Conservation (phyloP, 352 stramenopile species). For the Globisporangium lucens region DNA sequence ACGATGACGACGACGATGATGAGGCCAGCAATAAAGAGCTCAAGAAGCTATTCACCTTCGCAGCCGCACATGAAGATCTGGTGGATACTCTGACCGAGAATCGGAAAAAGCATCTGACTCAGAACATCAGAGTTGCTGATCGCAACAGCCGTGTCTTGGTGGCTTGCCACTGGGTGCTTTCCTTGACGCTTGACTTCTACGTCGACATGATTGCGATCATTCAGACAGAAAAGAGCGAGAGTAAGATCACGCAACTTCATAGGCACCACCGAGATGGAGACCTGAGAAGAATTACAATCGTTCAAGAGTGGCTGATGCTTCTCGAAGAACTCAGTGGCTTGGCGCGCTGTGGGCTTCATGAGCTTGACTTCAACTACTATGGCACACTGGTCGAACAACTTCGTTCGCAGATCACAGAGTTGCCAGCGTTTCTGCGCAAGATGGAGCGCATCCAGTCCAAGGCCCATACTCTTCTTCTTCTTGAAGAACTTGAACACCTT, state of each 20-base stretch:
- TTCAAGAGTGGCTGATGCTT: conserved; percentile 32
- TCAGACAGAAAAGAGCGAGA: conserved; percentile 8
- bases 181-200: conserved; percentile 37
- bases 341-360: conserved; percentile 37
- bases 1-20: not conserved
- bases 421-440: conserved; percentile 39
- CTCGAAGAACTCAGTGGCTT: conserved; percentile 41
- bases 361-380: conserved; percentile 41
- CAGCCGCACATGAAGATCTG: conserved; percentile 25
- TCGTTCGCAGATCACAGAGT: conserved; percentile 25
- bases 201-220: conserved; percentile 24
- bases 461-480: conserved; percentile 27
- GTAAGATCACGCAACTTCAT: not conserved
- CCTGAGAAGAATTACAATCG: not conserved
- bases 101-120: conserved; percentile 35
- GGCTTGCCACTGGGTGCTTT: conserved; percentile 33
- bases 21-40: conserved; percentile 22
- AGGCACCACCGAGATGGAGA: not conserved
- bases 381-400: conserved; percentile 27
- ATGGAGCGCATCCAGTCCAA: conserved; percentile 34
- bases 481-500: conserved; percentile 44
- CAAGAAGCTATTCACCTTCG: conserved; percentile 27
- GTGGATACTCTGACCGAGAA: conserved; percentile 33
- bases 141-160: conserved; percentile 30
- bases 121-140: conserved; percentile 27